Evolutionary conservation across 176 grass and related monocot species (phyloP), one percentile per base, ranked within the genome.

Genomic region (Areca catechu): DNA sequence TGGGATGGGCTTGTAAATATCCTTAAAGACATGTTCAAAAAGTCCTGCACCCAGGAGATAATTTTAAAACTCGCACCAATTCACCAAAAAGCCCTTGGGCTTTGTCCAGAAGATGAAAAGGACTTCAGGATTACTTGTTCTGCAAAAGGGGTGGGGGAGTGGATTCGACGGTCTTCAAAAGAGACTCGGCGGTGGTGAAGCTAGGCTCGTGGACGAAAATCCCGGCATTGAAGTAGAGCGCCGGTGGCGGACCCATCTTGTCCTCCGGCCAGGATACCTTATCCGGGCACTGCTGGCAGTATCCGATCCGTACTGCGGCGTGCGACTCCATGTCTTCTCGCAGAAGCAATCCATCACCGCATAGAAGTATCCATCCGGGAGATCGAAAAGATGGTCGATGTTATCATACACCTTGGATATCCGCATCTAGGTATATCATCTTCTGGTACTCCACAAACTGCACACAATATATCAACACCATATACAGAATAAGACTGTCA

Each of bases 261-360:
- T 43, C 53, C 19, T 51, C 75, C 2, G 85, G 85, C 90, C 90
- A 95, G 0, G 2, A 0, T 0, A 95, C 85, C 7, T 16, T 7
- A 2, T 74, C 66, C 0, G 90, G 79, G 55, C 90, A 70, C 62
- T 95, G 90, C 63, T 95, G 82, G 67, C 85, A 95, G 73, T 86
- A 95, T 15, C 79, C 79, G 25, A 89, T 81, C 47, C 48, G 79
- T 95, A 76, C 79, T 89, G 85, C 16, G 29, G 79, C 1, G 90
- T 83, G 73, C 89, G 85, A 79, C 81, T 80, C 90, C 85, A 89
- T 14, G 85, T 95, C 82, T 86, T 89, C 85, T 95, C 90, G 29
- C 90, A 89, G 76, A 89, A 95, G 74, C 85, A 89, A 66, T 95
- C 90, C 90, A 50, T 86, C 12, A 83, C 82, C 16, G 90, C 85